Percentiles rank a stretch among this genome's conserved stretches.
These are phyloP conservation scores for Russula foetens DNA, from an alignment of 768 basidiomycete genomes.

Conservation along the genomic window DNA sequence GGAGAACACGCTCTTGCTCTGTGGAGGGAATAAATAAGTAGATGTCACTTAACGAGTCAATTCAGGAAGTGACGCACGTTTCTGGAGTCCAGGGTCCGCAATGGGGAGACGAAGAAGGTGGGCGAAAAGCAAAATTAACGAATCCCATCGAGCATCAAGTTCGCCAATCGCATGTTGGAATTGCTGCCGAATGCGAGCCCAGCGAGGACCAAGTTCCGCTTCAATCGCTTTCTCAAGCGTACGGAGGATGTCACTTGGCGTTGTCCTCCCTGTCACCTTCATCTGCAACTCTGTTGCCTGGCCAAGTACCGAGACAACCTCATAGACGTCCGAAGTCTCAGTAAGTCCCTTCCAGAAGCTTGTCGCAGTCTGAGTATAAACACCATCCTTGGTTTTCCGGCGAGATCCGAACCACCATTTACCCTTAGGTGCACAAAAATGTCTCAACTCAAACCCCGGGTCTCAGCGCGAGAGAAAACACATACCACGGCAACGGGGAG, in stretches of 20 bases:
- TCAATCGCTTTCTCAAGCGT: conserved; percentile 45
- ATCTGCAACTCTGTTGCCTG: conserved; percentile 57
- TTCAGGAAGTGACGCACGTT: conserved; percentile 39
- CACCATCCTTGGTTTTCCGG: conserved; percentile 85
- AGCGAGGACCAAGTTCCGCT: conserved; percentile 42
- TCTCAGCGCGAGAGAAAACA: conserved; percentile 26
- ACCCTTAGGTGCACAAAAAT: conserved; percentile 37
- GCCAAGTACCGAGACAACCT: conserved; percentile 64
- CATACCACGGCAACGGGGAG: conserved; percentile 73
- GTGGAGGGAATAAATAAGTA: not conserved
- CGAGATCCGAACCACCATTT: conserved; percentile 97
- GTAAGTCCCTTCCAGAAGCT: conserved; percentile 81
- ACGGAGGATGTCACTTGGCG: conserved; percentile 31
- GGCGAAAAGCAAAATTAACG: conserved; percentile 72
- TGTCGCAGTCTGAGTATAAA: conserved; percentile 73
- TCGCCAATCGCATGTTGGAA: conserved; percentile 27
- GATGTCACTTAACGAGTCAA: not conserved
- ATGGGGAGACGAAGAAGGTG: conserved; percentile 68
- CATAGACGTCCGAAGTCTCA: conserved; percentile 68
- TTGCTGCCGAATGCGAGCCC: conserved; percentile 42
- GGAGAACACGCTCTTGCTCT: conserved; percentile 69
- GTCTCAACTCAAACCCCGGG: not conserved
- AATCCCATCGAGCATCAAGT: conserved; percentile 39
- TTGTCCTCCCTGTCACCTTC: conserved; percentile 24
- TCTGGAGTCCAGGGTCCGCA: conserved; percentile 42